A percentile compares a stretch with the other conserved stretches of the same genome.
Conservation (phyloP, 768 basidiomycete species). For the Dictyophora rubrovolvata region DNA sequence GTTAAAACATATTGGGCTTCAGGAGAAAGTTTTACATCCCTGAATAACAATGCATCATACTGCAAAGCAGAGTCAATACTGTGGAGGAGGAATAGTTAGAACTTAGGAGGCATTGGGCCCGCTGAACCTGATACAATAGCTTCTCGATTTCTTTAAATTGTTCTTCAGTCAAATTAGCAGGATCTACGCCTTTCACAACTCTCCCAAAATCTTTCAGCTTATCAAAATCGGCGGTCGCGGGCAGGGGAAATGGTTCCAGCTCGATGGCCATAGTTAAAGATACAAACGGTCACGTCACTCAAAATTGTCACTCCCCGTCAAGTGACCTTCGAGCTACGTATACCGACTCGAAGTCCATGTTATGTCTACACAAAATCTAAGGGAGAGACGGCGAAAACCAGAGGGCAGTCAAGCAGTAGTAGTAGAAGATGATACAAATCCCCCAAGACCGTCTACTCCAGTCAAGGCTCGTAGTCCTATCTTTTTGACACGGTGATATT, state of each 20-base stretch:
- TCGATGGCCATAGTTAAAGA: constrained; percentile 49
- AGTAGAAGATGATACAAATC: background rate
- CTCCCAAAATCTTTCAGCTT: constrained; percentile 67
- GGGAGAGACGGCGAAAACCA: constrained; percentile 4
- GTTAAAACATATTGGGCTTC: constrained; percentile 81
- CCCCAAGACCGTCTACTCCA: background rate
- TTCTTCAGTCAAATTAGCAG: constrained; percentile 41
- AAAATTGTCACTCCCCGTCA: too few relatives aligned
- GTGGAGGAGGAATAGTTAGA: background rate
- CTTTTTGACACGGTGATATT: background rate
- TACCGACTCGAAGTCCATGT: background rate
- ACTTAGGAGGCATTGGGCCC: background rate
- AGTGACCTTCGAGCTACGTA: background rate
- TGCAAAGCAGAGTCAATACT: constrained; percentile 19
- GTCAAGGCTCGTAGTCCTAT: background rate
- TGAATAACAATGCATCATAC: constrained; percentile 70
- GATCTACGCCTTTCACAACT: constrained; percentile 65
- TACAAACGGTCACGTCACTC: too few relatives aligned
- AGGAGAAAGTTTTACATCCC: constrained; percentile 55
- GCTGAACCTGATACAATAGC: constrained; percentile 63
- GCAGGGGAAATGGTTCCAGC: constrained; percentile 55
- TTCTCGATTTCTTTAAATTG: constrained; percentile 59
- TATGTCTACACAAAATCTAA: constrained; percentile 1
- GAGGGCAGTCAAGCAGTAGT: background rate
- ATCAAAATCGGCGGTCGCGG: constrained; percentile 57